A percentile compares a stretch with the other conserved stretches of the same genome.
phyloP scores from a whole-genome alignment of 2,329 filamentous ascomycete species.

The Colletotrichum noveboracense region DNA sequence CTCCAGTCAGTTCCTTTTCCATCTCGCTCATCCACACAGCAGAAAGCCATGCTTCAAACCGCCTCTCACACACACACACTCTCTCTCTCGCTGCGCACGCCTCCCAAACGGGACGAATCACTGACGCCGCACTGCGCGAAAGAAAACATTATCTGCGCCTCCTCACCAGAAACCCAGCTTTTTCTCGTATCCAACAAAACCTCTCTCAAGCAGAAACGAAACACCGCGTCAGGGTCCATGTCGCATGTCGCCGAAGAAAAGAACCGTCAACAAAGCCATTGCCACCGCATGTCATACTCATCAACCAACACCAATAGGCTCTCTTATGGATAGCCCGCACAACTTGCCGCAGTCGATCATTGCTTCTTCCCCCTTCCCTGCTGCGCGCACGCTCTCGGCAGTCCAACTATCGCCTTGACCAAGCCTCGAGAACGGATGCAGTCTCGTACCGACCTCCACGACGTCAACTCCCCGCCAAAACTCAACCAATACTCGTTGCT shows the following conservation, averaged over 20 bases:
- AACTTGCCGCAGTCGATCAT: slow-evolving; percentile 1
- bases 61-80: not conserved
- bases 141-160: not conserved
- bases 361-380: not conserved
- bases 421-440: not conserved
- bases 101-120: not conserved
- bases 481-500: not conserved
- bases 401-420: not conserved
- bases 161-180: not conserved
- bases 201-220: not conserved
- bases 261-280: not conserved
- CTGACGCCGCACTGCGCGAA: not conserved
- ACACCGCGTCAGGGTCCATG: not conserved
- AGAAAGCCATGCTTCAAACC: not conserved
- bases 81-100: not conserved
- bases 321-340: not conserved
- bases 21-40: not conserved
- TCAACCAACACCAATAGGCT: not conserved
- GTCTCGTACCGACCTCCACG: not conserved
- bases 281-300: not conserved
- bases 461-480: not conserved
- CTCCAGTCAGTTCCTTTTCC: not conserved
- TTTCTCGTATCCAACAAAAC: not conserved
- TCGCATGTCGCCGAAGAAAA: not conserved
- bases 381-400: not conserved